Evolutionary conservation across 1,284 basidiomycete genomes (phyloP).

Genomic region (Cryptococcus maquisensis): DNA sequence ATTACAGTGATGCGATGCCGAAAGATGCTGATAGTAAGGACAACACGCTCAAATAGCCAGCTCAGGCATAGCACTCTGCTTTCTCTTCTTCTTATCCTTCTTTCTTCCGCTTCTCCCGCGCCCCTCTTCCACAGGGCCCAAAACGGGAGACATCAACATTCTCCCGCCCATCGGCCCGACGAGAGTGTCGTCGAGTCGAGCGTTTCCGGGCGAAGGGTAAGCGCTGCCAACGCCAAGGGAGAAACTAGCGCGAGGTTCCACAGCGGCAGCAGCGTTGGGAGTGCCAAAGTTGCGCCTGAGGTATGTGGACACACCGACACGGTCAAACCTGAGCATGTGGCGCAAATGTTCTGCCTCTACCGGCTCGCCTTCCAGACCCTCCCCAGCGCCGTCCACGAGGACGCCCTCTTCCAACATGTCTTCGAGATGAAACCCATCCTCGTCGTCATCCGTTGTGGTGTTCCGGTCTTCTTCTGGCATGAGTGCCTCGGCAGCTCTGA

Average conservation of each 20-base stretch:
- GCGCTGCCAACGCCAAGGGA: background rate
- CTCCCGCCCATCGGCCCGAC: constrained; percentile 18
- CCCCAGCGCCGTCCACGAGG: constrained; percentile 9
- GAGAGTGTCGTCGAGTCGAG: constrained; percentile 13
- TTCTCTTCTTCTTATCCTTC: constrained; percentile 6
- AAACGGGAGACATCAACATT: constrained; percentile 13
- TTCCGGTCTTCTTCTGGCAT: constrained; percentile 29
- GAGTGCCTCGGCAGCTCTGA: constrained; percentile 21
- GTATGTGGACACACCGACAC: constrained; percentile 41
- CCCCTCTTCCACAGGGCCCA: constrained; percentile 5
- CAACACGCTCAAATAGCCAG: background rate
- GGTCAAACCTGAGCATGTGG: constrained; percentile 42
- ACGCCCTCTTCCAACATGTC: constrained; percentile 38
- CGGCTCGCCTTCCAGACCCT: constrained; percentile 2
- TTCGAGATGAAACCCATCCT: constrained; percentile 31
- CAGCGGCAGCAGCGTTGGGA: background rate
- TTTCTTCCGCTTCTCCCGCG: constrained; percentile 1
- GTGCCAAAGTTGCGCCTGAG: constrained; percentile 33
- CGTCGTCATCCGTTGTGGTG: constrained; percentile 26
- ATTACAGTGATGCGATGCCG: no score
- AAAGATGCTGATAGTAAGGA: no score
- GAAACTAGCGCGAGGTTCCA: background rate
- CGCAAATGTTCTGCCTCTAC: constrained; percentile 19
- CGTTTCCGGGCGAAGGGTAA: background rate
- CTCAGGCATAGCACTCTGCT: constrained; percentile 1